phyloP scores from a whole-genome alignment of 331 rosid species.

The Quercus lobata region DNA sequence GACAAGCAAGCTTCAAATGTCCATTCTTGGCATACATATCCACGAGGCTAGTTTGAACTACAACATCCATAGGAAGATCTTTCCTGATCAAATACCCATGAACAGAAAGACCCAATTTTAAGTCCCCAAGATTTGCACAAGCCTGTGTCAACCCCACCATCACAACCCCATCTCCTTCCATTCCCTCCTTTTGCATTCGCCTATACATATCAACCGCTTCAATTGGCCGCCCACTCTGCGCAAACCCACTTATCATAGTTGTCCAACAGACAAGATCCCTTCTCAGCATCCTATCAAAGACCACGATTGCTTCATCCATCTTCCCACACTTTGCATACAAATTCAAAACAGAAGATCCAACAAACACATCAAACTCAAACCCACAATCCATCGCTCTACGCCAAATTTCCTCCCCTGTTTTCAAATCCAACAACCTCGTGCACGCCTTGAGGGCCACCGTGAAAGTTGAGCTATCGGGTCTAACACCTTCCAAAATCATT shows the following conservation, averaged over 20 bases:
- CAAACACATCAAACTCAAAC: not conserved
- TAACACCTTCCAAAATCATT: slow-evolving; percentile 29
- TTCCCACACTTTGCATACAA: too few relatives aligned
- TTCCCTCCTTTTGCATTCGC: slow-evolving; percentile 17
- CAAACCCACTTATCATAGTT: slow-evolving; percentile 38
- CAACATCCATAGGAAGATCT: too few relatives aligned
- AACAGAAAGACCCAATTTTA: too few relatives aligned
- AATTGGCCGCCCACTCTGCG: slow-evolving; percentile 29
- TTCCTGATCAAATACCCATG: too few relatives aligned
- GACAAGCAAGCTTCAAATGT: too few relatives aligned
- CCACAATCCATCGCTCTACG: slow-evolving; percentile 25
- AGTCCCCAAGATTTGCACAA: too few relatives aligned
- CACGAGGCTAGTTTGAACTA: too few relatives aligned
- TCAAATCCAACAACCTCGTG: slow-evolving; percentile 22
- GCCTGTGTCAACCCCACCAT: too few relatives aligned
- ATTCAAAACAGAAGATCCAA: too few relatives aligned
- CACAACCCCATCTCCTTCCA: not conserved
- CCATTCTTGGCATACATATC: too few relatives aligned
- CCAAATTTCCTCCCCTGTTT: slow-evolving; percentile 45
- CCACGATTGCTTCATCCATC: too few relatives aligned
- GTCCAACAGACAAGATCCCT: slow-evolving; percentile 55
- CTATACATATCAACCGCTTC: slow-evolving; percentile 34
- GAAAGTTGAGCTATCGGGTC: slow-evolving; percentile 43
- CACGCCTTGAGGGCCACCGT: slow-evolving; percentile 40
- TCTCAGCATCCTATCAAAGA: not conserved